Conservation (phyloP, 148 eudicot genomes). For the Heliamphora exappendiculata region DNA sequence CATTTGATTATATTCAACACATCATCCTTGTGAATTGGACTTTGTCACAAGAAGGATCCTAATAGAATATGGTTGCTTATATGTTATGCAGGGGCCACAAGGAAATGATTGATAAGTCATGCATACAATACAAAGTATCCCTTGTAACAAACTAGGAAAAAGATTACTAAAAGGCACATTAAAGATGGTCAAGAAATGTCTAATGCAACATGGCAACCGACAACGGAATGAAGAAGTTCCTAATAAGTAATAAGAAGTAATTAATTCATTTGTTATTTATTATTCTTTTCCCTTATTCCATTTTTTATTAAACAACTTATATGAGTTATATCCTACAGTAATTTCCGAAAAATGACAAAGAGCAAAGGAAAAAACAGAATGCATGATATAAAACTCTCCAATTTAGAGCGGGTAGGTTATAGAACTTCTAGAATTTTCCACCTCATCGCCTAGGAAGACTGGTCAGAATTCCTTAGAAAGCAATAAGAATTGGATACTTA, state of each 20-base stretch:
- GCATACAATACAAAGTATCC: background rate
- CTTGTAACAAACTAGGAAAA: background rate
- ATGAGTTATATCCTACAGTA: background rate
- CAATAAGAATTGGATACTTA: constrained; percentile 9
- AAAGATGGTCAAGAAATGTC: background rate
- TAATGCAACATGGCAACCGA: no score
- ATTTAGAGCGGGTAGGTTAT: constrained; percentile 57
- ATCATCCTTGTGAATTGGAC: constrained; percentile 66
- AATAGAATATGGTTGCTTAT: constrained; percentile 59
- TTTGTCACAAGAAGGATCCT: constrained; percentile 56
- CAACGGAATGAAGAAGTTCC: no score
- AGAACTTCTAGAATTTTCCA: constrained; percentile 67
- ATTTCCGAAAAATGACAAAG: background rate
- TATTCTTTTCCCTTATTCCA: no score
- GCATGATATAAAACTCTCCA: no score
- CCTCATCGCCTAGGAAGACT: constrained; percentile 66
- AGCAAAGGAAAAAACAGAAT: no score
- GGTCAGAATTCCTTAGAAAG: constrained; percentile 53
- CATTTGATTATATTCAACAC: constrained; percentile 65
- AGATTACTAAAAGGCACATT: background rate
- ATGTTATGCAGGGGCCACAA: constrained; percentile 19
- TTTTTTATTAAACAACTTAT: background rate
- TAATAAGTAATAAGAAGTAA: no score
- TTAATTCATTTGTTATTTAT: background rate
- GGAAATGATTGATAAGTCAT: background rate